Percentiles rank a stretch among this genome's conserved stretches.
Evolutionary conservation across 768 basidiomycete genomes (phyloP).

Genomic region (Fistulinella prunicolor): DNA sequence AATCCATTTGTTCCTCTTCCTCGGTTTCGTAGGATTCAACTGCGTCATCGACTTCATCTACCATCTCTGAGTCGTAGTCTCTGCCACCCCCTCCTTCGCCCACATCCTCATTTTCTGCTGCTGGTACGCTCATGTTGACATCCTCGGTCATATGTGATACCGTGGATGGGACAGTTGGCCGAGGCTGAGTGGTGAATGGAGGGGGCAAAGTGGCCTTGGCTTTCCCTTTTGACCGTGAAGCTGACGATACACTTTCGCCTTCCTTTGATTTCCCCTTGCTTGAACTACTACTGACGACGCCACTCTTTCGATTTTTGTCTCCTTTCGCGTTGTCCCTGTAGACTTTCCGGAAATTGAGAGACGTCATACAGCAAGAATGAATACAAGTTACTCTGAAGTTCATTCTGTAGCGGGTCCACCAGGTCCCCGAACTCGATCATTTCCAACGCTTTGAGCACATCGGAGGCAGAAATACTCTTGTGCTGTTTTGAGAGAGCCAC

Average conservation of each 20-base stretch:
- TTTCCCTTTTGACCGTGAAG: conserved; percentile 29
- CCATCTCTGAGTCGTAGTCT: conserved; percentile 25
- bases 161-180: conserved; percentile 28
- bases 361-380: neutral
- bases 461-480: conserved; percentile 86
- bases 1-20: conserved; percentile 42
- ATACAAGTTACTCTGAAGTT: conserved; percentile 52
- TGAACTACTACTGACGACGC: conserved; percentile 22
- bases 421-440: conserved; percentile 74
- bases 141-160: conserved; percentile 25
- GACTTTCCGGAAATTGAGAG: conserved; percentile 37
- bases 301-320: conserved; percentile 47
- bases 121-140: conserved; percentile 20
- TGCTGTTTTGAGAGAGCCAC: conserved; percentile 81
- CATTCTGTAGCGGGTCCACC: conserved; percentile 56
- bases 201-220: conserved; percentile 27
- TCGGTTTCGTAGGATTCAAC: conserved; percentile 35
- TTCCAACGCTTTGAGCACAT: conserved; percentile 86
- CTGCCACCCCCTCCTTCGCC: conserved; percentile 35
- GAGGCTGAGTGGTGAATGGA: conserved; percentile 32
- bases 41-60: conserved; percentile 22
- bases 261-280: conserved; percentile 32
- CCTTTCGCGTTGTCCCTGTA: conserved; percentile 63
- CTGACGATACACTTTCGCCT: conserved; percentile 31
- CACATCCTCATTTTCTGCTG: conserved; percentile 28